These are phyloP conservation scores for Hypoxylon rubiginosum DNA, from an alignment of 2,329 filamentous ascomycete genomes.

Conservation along the genomic window DNA sequence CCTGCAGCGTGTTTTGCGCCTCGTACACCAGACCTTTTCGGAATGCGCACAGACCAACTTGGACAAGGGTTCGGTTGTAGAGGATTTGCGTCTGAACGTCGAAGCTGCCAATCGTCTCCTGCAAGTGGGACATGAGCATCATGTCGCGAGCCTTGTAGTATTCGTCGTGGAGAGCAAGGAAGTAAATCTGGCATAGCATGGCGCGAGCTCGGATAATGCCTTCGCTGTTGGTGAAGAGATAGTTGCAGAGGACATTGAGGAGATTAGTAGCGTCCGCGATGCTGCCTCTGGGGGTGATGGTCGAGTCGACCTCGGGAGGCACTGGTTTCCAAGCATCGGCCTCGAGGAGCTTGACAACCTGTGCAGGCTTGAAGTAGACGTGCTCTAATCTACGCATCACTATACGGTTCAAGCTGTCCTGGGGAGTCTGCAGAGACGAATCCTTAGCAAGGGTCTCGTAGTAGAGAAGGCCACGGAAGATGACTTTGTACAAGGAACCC, in stretches of 20 bases:
- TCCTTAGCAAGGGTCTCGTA: conserved; percentile 84
- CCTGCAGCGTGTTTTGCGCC: conserved; percentile 95
- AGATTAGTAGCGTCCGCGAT: conserved; percentile 79
- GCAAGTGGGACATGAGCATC: conserved; percentile 99
- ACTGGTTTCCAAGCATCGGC: conserved; percentile 92
- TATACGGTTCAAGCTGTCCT: conserved; percentile 92
- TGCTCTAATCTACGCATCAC: conserved; percentile 96
- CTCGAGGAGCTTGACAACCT: conserved; percentile 93
- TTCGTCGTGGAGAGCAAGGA: conserved; percentile 95
- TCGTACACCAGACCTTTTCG: conserved; percentile 96
- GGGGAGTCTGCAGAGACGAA: conserved; percentile 76
- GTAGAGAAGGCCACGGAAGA: conserved; percentile 90
- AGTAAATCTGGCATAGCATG: conserved; percentile 99
- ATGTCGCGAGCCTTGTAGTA: conserved; percentile 99
- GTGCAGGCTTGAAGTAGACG: conserved; percentile 98
- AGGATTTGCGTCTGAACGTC: conserved; percentile 98
- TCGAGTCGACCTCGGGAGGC: conserved; percentile 77
- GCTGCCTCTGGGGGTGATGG: conserved; percentile 80
- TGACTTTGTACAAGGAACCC: conserved; percentile 88
- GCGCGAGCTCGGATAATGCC: conserved; percentile 95
- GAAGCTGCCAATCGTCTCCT: conserved; percentile 96
- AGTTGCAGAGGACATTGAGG: conserved; percentile 90
- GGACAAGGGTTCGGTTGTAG: conserved; percentile 97
- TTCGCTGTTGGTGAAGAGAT: conserved; percentile 94
- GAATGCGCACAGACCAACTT: conserved; percentile 98